These are phyloP conservation scores for Epichloe glyceriae DNA, from an alignment of 2,329 filamentous ascomycete species.

Conservation along the genomic window DNA sequence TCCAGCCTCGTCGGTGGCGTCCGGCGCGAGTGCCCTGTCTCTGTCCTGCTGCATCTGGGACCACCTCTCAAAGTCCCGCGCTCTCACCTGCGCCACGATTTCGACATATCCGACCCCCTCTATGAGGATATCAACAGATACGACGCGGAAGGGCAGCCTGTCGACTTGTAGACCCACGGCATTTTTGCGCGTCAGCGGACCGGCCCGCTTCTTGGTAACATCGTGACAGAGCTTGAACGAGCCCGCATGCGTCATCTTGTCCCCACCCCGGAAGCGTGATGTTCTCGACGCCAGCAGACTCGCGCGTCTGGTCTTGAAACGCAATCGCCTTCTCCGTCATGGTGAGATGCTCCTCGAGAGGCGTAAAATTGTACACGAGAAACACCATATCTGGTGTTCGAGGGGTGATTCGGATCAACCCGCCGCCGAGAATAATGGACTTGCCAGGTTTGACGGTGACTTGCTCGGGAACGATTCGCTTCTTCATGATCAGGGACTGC, in stretches of 20 bases:
- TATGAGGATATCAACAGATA: conserved; percentile 73
- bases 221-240: conserved; percentile 65
- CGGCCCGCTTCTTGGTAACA: conserved; percentile 67
- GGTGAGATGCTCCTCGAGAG: conserved; percentile 64
- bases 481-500: conserved; percentile 62
- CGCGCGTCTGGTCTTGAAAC: conserved; percentile 52
- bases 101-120: conserved; percentile 94
- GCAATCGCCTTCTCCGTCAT: conserved; percentile 65
- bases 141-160: conserved; percentile 63
- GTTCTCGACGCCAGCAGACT: conserved; percentile 43
- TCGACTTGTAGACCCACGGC: conserved; percentile 53
- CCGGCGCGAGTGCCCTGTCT: conserved; percentile 11
- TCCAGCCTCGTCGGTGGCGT: conserved; percentile 5
- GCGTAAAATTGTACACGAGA: conserved; percentile 77
- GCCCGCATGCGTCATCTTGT: conserved; percentile 56
- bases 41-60: conserved; percentile 8
- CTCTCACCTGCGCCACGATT: conserved; percentile 67
- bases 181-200: conserved; percentile 52
- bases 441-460: conserved; percentile 59
- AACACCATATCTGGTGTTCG: conserved; percentile 47
- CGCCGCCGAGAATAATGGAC: conserved; percentile 66
- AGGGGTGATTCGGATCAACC: conserved; percentile 79
- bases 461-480: conserved; percentile 61
- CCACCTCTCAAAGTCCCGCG: conserved; percentile 26
- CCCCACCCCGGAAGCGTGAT: conserved; percentile 48